Conservation (phyloP, 2,329 filamentous ascomycete species). For the Neurospora sp. region DNA sequence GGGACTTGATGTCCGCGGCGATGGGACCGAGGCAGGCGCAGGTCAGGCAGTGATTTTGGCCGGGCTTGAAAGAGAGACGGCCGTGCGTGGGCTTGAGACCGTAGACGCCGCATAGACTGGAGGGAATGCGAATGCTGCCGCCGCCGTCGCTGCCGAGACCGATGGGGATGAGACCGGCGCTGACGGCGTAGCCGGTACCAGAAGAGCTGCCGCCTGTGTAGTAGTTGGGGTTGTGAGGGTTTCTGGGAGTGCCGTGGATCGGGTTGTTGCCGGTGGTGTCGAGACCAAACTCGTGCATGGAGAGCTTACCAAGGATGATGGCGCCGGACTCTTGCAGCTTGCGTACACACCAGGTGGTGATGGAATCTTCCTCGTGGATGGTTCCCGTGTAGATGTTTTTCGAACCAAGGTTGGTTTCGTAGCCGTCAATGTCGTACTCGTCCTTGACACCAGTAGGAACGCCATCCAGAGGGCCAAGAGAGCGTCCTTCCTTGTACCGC, state of each 20-base stretch:
- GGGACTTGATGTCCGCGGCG: slow-evolving; percentile 55
- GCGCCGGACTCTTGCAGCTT: slow-evolving; percentile 63
- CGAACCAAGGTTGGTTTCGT: slow-evolving; percentile 56
- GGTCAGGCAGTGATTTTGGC: slow-evolving; percentile 47
- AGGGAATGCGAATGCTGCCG: slow-evolving; percentile 64
- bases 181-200: slow-evolving; percentile 62
- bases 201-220: slow-evolving; percentile 73
- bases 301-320: slow-evolving; percentile 61
- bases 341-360: slow-evolving; percentile 60
- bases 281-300: slow-evolving; percentile 68
- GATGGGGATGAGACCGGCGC: slow-evolving; percentile 59
- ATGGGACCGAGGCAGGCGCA: slow-evolving; percentile 60
- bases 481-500: slow-evolving; percentile 41
- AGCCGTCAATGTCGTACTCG: slow-evolving; percentile 66
- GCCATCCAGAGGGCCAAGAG: slow-evolving; percentile 59
- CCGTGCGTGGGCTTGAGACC: slow-evolving; percentile 64
- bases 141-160: slow-evolving; percentile 66
- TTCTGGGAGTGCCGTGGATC: slow-evolving; percentile 61
- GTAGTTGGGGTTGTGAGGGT: slow-evolving; percentile 63
- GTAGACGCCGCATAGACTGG: slow-evolving; percentile 62
- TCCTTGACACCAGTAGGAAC: slow-evolving; percentile 69
- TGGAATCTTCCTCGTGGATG: slow-evolving; percentile 25
- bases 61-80: slow-evolving; percentile 53
- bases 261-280: slow-evolving; percentile 71
- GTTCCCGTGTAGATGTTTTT: slow-evolving; percentile 47